A percentile compares a stretch with the other conserved stretches of the same genome.
Conservation (phyloP, 768 basidiomycete species). For the Calocera viscosa region DNA sequence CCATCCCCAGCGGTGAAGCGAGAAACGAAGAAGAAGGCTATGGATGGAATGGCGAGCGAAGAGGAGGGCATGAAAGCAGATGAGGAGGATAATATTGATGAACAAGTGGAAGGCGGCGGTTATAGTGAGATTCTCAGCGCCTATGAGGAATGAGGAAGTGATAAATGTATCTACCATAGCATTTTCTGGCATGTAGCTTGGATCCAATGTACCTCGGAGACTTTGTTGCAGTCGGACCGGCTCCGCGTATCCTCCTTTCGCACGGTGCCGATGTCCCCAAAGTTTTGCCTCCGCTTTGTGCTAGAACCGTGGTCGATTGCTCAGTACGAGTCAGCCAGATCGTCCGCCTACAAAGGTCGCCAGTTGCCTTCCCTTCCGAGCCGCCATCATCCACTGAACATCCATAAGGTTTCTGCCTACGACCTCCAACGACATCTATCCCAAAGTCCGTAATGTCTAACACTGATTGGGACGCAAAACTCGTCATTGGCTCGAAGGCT, state of each 20-base stretch:
- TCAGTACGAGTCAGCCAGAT: background rate
- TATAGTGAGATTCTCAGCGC: background rate
- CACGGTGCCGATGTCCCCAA: too few relatives aligned
- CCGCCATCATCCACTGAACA: background rate
- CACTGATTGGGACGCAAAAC: conserved; percentile 56
- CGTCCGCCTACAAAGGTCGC: background rate
- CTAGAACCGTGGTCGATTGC: background rate
- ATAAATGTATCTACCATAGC: background rate
- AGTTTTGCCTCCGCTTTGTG: conserved; percentile 1
- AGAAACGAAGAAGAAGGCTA: background rate
- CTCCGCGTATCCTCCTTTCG: too few relatives aligned
- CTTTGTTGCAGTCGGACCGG: too few relatives aligned
- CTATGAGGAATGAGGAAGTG: background rate
- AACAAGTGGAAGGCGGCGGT: background rate
- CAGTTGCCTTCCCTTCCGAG: background rate
- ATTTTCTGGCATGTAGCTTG: background rate
- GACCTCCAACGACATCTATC: background rate
- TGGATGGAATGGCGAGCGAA: background rate
- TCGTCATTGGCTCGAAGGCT: conserved; percentile 59
- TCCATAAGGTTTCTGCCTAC: background rate
- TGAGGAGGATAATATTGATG: background rate
- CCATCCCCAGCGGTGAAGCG: background rate
- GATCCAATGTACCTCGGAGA: background rate
- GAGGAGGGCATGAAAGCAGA: background rate
- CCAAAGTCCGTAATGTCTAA: conserved; percentile 9